These are phyloP conservation scores for Cyclotella distinguenda DNA, from an alignment of 108 stramenopile species.

Conservation along the genomic window DNA sequence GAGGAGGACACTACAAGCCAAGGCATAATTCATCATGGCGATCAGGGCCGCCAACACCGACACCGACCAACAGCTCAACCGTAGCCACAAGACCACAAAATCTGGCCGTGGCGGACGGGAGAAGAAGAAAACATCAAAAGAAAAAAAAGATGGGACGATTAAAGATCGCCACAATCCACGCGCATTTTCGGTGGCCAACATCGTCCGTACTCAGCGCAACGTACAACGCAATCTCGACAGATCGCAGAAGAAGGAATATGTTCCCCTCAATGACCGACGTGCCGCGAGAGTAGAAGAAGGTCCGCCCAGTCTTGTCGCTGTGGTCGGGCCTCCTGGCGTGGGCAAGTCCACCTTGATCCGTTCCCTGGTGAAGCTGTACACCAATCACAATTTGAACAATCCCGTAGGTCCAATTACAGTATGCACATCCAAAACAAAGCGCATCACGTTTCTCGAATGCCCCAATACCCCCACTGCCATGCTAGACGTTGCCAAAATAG, in stretches of 20 bases:
- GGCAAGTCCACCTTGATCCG: slow-evolving; percentile 97
- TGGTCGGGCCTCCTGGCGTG: slow-evolving; percentile 93
- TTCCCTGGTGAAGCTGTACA: slow-evolving; percentile 94
- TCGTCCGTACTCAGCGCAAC: slow-evolving; percentile 88
- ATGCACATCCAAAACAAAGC: slow-evolving; percentile 86
- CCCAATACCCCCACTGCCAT: slow-evolving; percentile 91
- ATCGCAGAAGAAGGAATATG: slow-evolving; percentile 95
- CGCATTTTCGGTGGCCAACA: slow-evolving; percentile 95
- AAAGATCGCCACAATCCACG: slow-evolving; percentile 87
- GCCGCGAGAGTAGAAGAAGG: slow-evolving; percentile 47
- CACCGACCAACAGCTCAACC: slow-evolving; percentile 32
- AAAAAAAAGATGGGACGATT: slow-evolving; percentile 65
- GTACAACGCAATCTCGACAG: slow-evolving; percentile 95
- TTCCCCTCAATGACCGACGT: slow-evolving; percentile 77
- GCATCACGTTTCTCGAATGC: slow-evolving; percentile 96
- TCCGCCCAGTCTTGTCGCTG: slow-evolving; percentile 90
- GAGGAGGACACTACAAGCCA: no score
- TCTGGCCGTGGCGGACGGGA: slow-evolving; percentile 87
- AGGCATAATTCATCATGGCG: slow-evolving; percentile 12
- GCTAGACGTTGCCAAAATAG: slow-evolving; percentile 98
- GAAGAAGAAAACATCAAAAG: slow-evolving; percentile 67
- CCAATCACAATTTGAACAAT: slow-evolving; percentile 86
- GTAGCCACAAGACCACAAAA: slow-evolving; percentile 68
- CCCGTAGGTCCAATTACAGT: slow-evolving; percentile 95
- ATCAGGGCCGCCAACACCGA: slow-evolving; percentile 4